Percentiles rank a stretch among this genome's conserved stretches.
Conservation (phyloP, 106 monocot genomes). For the Agapanthus africanus region DNA sequence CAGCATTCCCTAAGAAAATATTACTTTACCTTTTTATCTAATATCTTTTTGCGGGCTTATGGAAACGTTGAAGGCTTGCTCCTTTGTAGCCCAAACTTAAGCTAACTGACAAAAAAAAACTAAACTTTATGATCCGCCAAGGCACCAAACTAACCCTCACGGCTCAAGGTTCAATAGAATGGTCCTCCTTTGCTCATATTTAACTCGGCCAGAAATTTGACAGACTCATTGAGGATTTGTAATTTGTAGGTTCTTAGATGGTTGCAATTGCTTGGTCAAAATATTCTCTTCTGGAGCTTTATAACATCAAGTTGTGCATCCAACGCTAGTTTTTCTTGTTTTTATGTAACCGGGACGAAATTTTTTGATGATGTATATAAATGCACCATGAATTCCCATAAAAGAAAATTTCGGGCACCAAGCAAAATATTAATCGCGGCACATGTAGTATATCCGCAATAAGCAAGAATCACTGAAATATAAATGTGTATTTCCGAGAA, state of each 20-base stretch:
- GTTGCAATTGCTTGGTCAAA: neutral
- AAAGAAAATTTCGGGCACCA: too few relatives aligned
- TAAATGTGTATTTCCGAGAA: neutral
- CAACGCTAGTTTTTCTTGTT: neutral
- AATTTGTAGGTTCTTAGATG: neutral
- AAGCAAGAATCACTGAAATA: too few relatives aligned
- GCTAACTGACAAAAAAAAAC: neutral
- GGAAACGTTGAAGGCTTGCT: neutral
- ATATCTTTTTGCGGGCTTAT: neutral
- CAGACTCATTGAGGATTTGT: neutral
- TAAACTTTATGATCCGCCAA: neutral
- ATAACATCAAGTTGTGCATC: neutral
- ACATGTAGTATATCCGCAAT: too few relatives aligned
- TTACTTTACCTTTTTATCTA: neutral
- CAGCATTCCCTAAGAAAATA: too few relatives aligned
- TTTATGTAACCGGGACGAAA: too few relatives aligned
- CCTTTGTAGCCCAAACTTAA: neutral
- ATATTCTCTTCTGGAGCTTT: neutral
- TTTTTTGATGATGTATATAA: neutral
- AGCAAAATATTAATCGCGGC: too few relatives aligned
- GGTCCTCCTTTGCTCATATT: neutral
- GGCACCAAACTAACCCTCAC: neutral
- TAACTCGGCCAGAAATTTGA: neutral
- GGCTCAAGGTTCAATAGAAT: neutral
- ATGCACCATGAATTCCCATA: neutral